Evolutionary conservation across 2,329 filamentous ascomycete genomes (phyloP).

Genomic region (Cytospora leucostoma): DNA sequence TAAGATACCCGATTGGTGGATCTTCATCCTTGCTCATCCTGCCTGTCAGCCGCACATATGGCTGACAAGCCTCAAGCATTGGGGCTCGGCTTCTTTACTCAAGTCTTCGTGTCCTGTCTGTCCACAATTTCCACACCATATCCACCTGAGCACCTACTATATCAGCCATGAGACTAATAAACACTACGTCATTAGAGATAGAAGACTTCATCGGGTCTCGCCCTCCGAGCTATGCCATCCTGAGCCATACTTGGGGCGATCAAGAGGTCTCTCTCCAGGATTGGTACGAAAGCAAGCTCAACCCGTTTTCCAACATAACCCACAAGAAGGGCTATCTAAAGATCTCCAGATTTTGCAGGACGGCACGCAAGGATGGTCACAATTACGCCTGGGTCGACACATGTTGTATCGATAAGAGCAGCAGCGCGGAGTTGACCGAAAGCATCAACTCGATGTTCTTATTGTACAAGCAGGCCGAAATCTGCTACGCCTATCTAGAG

Average conservation of each 20-base stretch:
- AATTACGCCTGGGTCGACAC: constrained; percentile 20
- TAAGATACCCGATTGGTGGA: too few species aligned
- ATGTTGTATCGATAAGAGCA: constrained; percentile 21
- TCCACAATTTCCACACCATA: too few species aligned
- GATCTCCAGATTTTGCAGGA: constrained; percentile 36
- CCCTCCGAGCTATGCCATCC: neutral
- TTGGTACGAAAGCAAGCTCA: neutral
- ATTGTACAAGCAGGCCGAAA: constrained; percentile 12
- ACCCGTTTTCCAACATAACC: neutral
- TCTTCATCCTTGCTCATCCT: too few species aligned
- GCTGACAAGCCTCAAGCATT: too few species aligned
- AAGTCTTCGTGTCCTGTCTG: too few species aligned
- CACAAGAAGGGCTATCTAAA: neutral
- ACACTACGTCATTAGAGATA: neutral
- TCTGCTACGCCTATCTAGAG: constrained; percentile 11
- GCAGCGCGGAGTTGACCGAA: constrained; percentile 10
- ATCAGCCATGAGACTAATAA: neutral
- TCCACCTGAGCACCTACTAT: too few species aligned
- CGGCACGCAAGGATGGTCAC: constrained; percentile 35
- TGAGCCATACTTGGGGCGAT: neutral
- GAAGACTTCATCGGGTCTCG: neutral
- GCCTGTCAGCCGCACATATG: too few species aligned
- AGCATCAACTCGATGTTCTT: constrained; percentile 20
- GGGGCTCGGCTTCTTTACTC: too few species aligned
- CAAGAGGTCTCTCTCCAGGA: neutral